Base-by-base conservation (phyloP, 73 alveolate species). In the Effrenium voratum region DNA sequence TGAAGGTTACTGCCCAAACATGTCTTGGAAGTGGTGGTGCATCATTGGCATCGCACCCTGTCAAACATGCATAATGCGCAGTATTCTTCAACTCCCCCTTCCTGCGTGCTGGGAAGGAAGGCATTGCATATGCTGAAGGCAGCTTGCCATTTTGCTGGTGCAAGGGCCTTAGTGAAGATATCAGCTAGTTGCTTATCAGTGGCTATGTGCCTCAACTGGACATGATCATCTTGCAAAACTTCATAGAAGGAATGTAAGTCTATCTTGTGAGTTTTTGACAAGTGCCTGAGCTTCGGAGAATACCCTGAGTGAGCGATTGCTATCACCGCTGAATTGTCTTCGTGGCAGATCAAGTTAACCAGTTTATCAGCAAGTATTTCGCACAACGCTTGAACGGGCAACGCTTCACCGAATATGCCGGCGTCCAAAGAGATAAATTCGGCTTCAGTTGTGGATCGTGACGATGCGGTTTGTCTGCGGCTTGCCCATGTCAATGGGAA, bases 401-500 rank as follows among this genome's bases (percentile, higher is more conserved):
- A 59, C 40, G 50, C 60, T 40, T 75, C 90, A 40, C 90, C 90
- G 43, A 45, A 75, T 8, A 79, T 32, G 2, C 90, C 90, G 19
- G 90, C 41, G 43, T 45, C 66, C 40, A 79, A 66, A 26, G 59
- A 34, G 30, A 79, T 24, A 28, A 79, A 43, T 66, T 79, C 90
- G 32, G 90, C 90, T 24, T 79, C 90, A 50, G 63, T 38, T 2
- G 90, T 45, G 60, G 34, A 28, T 10, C 86, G 30, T n/a, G 59
- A 34, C 22, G 86, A 38, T 36, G 86, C 86, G 16, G 49, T 44
- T 28, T 75, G 86, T 8, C 57, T 40, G 19, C 40, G 34, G 55
- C 49, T 28, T n/a, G 49, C 86, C 86, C 86, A 75, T 55, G 59
- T 38, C 59, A 75, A 28, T 4, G 86, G 86, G 59, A 55, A 75